Evolutionary conservation across 179 eudicot genomes (phyloP).

Genomic region (Actinidia polygama): DNA sequence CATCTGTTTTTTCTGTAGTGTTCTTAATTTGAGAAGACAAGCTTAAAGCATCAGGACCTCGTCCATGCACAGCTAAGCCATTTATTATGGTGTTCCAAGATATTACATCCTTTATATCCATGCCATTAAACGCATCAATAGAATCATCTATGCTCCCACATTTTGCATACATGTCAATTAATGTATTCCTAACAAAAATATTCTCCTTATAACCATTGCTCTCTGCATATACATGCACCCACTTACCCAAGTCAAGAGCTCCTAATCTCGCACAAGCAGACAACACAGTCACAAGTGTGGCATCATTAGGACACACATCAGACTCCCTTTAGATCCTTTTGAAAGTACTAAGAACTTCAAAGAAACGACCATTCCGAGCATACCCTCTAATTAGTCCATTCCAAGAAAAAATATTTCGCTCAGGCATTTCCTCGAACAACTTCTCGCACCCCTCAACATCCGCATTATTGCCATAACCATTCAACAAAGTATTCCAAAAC

Average conservation of each 20-base stretch:
- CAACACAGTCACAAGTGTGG: constrained; percentile 60
- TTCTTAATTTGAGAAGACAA: constrained; percentile 56
- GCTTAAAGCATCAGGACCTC: constrained; percentile 58
- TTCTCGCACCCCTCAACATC: constrained; percentile 53
- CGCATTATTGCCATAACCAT: constrained; percentile 63
- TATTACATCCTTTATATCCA: constrained; percentile 53
- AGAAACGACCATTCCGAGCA: constrained; percentile 38
- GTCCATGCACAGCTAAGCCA: constrained; percentile 78
- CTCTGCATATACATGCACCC: constrained; percentile 64
- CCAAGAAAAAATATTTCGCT: constrained; percentile 74
- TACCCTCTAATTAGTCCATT: constrained; percentile 72
- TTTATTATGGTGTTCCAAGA: constrained; percentile 80
- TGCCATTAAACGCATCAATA: constrained; percentile 46
- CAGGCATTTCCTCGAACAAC: constrained; percentile 58
- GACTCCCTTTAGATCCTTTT: constrained; percentile 58
- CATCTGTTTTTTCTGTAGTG: constrained; percentile 57
- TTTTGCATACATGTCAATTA: constrained; percentile 83
- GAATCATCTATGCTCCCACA: constrained; percentile 69
- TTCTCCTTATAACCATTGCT: constrained; percentile 54
- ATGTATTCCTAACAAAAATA: constrained; percentile 60
- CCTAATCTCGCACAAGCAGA: constrained; percentile 74
- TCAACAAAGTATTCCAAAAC: constrained; percentile 79
- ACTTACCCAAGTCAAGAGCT: constrained; percentile 72
- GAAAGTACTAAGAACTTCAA: constrained; percentile 51
- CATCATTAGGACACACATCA: constrained; percentile 61